These are phyloP conservation scores for Hyaloscypha hepaticicola DNA, from an alignment of 495 filamentous ascomycete species.

Conservation along the genomic window DNA sequence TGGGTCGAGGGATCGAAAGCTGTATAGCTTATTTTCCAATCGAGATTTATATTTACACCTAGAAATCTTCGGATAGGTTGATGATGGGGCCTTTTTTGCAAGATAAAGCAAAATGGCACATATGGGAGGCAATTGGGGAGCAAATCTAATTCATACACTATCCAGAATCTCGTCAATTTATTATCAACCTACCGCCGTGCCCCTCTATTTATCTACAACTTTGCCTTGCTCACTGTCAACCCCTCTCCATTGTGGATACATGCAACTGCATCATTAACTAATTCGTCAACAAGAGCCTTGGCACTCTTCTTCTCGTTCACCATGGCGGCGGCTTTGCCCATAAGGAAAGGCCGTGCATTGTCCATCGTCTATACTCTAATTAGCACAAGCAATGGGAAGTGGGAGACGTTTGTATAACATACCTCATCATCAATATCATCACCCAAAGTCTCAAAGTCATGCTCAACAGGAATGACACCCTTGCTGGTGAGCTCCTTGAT, in stretches of 20 bases:
- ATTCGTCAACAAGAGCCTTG: constrained; percentile 92
- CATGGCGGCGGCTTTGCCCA: constrained; percentile 95
- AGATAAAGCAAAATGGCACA: too few species aligned
- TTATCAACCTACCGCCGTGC: not conserved
- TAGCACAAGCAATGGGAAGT: constrained; percentile 27
- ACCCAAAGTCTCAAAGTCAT: constrained; percentile 82
- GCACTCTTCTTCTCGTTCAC: constrained; percentile 91
- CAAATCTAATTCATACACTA: constrained; percentile 22
- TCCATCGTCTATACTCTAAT: constrained; percentile 65
- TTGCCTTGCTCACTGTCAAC: constrained; percentile 50
- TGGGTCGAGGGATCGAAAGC: too few species aligned
- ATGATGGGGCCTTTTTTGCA: too few species aligned
- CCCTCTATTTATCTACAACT: constrained; percentile 49
- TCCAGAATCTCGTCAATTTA: constrained; percentile 6
- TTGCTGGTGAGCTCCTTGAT: constrained; percentile 88
- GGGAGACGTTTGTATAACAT: not conserved
- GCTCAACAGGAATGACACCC: constrained; percentile 89
- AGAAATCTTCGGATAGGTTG: too few species aligned
- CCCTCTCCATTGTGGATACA: constrained; percentile 64
- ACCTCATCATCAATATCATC: constrained; percentile 15
- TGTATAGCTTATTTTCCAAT: too few species aligned
- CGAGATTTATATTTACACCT: too few species aligned
- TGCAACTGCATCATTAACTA: constrained; percentile 77
- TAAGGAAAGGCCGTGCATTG: constrained; percentile 85
- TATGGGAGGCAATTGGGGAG: too few species aligned